Percentiles rank a stretch among this genome's conserved stretches.
Conservation (phyloP, 371 early-diverging fungal genomes). For the Conidiobolus incongruus region DNA sequence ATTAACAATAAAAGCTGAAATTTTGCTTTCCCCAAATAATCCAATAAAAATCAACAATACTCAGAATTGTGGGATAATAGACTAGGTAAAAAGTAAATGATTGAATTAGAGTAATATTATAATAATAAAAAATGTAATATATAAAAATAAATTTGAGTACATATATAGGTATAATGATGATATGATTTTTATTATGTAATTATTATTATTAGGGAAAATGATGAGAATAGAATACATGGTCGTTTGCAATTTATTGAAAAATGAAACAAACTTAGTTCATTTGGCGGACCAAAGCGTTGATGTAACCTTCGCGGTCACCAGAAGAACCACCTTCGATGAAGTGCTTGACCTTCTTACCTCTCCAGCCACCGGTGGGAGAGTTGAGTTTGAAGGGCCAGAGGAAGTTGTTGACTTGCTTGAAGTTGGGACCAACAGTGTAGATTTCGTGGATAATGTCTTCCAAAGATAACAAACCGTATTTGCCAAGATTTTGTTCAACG, state of each 20-base stretch:
- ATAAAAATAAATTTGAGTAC: too few relatives aligned
- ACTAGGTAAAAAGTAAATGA: too few relatives aligned
- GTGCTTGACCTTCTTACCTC: constrained; percentile 84
- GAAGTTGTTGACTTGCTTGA: constrained; percentile 96
- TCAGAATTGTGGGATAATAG: too few relatives aligned
- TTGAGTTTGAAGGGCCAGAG: constrained; percentile 99
- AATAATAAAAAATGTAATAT: too few relatives aligned
- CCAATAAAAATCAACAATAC: too few relatives aligned
- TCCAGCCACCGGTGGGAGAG: constrained; percentile 95
- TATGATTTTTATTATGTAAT: too few relatives aligned
- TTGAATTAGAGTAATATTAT: too few relatives aligned
- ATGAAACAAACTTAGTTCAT: constrained; percentile 63
- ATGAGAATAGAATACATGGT: too few relatives aligned
- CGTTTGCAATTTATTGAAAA: neutral
- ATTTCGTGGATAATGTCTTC: constrained; percentile 99
- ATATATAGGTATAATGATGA: too few relatives aligned
- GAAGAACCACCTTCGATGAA: constrained; percentile 96
- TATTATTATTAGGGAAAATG: too few relatives aligned
- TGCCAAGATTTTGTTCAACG: constrained; percentile 88
- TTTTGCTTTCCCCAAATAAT: too few relatives aligned
- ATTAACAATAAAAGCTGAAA: too few relatives aligned
- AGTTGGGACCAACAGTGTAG: constrained; percentile 92
- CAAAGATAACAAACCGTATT: constrained; percentile 90
- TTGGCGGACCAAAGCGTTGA: constrained; percentile 83
- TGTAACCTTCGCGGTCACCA: constrained; percentile 89